Percentiles rank a stretch among this genome's conserved stretches.
phyloP scores from a whole-genome alignment of 139 green algal genomes.

The Chara braunii region DNA sequence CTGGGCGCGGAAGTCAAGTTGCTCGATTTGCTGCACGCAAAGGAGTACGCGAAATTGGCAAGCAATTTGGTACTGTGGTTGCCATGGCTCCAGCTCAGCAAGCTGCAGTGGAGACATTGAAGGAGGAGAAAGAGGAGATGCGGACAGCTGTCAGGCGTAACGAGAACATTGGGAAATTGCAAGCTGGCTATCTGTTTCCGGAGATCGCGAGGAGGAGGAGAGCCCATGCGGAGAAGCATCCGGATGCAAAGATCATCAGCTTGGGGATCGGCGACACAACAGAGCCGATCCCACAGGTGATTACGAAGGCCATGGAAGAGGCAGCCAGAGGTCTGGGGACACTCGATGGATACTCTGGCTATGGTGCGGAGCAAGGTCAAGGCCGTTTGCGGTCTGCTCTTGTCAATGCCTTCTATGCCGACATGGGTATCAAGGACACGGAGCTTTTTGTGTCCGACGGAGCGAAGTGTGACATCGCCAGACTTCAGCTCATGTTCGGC shows the following conservation, averaged over 20 bases:
- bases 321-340: constrained; percentile 74
- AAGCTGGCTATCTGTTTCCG: constrained; percentile 98
- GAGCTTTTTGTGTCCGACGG: constrained; percentile 97
- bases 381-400: constrained; percentile 77
- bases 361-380: constrained; percentile 90
- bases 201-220: constrained; percentile 82
- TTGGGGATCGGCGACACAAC: constrained; percentile 98
- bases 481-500: constrained; percentile 85
- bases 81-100: no score
- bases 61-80: no score
- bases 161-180: constrained; percentile 92
- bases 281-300: constrained; percentile 83
- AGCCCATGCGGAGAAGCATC: constrained; percentile 83
- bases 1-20: no score
- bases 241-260: constrained; percentile 93
- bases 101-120: no score
- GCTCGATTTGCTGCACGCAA: no score
- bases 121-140: no score
- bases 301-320: constrained; percentile 59
- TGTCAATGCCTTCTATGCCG: constrained; percentile 70
- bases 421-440: constrained; percentile 50
- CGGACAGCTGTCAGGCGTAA: constrained; percentile 57
- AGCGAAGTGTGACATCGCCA: constrained; percentile 96
- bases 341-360: constrained; percentile 90
- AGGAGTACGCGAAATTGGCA: no score